These are phyloP conservation scores for Trematosphaeria pertusa DNA, from an alignment of 2,329 filamentous ascomycete species.

Conservation along the genomic window DNA sequence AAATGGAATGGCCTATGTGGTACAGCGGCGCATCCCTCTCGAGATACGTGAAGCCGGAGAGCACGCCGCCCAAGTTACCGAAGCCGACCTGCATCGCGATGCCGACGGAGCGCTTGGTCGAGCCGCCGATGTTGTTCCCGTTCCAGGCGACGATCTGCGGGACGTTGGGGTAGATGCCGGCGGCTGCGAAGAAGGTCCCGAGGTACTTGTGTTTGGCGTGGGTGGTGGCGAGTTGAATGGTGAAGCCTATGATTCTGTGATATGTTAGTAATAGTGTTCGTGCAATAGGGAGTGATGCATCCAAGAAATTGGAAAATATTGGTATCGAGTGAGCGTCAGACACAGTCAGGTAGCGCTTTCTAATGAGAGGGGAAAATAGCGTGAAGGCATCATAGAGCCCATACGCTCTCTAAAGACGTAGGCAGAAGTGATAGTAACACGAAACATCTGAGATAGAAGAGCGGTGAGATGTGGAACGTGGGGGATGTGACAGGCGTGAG, in stretches of 20 bases:
- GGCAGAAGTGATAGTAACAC: too few relatives aligned
- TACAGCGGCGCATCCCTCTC: conserved; percentile 49
- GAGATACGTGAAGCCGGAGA: conserved; percentile 56
- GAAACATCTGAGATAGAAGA: background rate
- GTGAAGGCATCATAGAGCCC: too few relatives aligned
- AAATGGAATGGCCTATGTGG: conserved; percentile 50
- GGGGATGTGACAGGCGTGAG: background rate
- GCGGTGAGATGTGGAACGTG: conserved; percentile 11
- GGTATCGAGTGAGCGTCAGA: too few relatives aligned
- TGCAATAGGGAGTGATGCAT: background rate
- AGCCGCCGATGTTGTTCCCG: conserved; percentile 62
- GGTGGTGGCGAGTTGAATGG: conserved; percentile 45
- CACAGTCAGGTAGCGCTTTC: too few relatives aligned
- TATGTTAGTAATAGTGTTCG: background rate
- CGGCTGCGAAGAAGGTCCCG: conserved; percentile 50
- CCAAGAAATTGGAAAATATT: too few relatives aligned
- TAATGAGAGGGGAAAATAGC: too few relatives aligned
- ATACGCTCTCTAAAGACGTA: too few relatives aligned
- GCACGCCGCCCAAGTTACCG: conserved; percentile 54
- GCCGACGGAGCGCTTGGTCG: conserved; percentile 60
- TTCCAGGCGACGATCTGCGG: conserved; percentile 63
- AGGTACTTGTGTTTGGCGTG: conserved; percentile 46
- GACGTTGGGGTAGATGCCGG: conserved; percentile 60
- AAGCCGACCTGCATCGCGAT: conserved; percentile 62
- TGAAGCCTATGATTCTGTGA: conserved; percentile 46